These are phyloP conservation scores for Globisporangium nunn DNA, from an alignment of 352 stramenopile genomes.

Conservation along the genomic window DNA sequence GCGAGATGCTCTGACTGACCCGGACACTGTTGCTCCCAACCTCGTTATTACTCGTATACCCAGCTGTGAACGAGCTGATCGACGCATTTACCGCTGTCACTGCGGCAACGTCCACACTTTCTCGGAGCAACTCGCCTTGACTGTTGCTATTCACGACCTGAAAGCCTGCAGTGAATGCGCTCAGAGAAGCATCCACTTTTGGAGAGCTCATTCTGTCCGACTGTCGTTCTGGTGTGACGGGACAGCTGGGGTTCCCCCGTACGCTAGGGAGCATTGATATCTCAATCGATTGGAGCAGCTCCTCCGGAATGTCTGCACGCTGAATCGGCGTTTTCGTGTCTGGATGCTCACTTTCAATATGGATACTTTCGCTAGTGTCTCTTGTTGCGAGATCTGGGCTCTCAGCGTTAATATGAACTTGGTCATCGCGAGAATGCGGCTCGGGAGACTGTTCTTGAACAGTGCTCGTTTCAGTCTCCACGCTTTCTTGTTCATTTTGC, in stretches of 20 bases:
- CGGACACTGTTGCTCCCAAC: neutral
- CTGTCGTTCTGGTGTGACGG: neutral
- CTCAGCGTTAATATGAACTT: no score
- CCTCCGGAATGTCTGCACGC: constrained; percentile 24
- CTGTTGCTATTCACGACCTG: neutral
- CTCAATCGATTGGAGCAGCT: constrained; percentile 47
- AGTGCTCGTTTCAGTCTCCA: neutral
- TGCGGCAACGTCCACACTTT: constrained; percentile 13
- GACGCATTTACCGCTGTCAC: constrained; percentile 17
- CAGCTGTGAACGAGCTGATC: constrained; percentile 30
- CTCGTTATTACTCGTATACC: constrained; percentile 1
- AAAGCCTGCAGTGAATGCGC: constrained; percentile 31
- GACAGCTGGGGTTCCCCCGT: neutral
- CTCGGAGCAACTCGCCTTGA: neutral
- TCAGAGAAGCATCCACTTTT: constrained; percentile 27
- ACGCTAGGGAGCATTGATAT: constrained; percentile 3
- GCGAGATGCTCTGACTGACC: constrained; percentile 6
- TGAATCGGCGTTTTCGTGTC: neutral
- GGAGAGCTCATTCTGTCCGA: neutral
- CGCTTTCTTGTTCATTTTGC: neutral
- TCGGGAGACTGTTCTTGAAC: no score
- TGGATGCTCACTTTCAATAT: neutral
- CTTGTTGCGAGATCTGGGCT: no score
- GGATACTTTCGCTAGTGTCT: neutral
- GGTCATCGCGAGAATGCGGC: no score